phyloP scores from a whole-genome alignment of 1,284 basidiomycete genomes.

The Thelephora terrestris region DNA sequence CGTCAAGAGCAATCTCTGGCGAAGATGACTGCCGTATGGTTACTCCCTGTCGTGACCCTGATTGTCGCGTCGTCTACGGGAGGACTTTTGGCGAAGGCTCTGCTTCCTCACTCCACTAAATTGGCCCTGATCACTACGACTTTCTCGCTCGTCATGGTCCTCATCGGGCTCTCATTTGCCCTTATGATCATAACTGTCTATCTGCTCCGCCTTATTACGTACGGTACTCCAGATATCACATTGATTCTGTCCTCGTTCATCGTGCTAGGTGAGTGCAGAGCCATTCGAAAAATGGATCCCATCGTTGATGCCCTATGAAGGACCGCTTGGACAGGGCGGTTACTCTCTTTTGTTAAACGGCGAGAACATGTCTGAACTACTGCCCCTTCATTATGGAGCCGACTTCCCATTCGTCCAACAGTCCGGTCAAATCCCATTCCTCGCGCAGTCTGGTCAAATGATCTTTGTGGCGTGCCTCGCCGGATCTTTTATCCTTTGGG shows the following conservation, averaged over 20 bases:
- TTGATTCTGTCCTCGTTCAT: conserved; percentile 21
- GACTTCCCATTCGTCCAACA: conserved; percentile 16
- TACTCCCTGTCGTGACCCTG: conserved; percentile 53
- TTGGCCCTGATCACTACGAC: conserved; percentile 41
- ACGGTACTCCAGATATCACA: conserved; percentile 25
- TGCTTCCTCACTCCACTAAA: conserved; percentile 27
- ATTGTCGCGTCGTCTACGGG: conserved; percentile 54
- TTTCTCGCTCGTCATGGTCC: conserved; percentile 39
- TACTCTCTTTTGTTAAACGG: conserved; percentile 48
- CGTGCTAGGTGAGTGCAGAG: conserved; percentile 13
- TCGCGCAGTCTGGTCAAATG: too few species aligned
- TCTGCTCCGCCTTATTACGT: conserved; percentile 29
- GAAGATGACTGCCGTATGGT: conserved; percentile 40
- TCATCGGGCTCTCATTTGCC: conserved; percentile 41
- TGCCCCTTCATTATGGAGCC: conserved; percentile 26
- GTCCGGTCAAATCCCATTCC: too few species aligned
- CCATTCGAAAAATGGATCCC: conserved; percentile 3
- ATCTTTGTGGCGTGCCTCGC: conserved; percentile 31
- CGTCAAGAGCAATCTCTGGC: conserved; percentile 39
- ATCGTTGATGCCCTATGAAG: conserved; percentile 7
- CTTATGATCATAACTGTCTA: conserved; percentile 37
- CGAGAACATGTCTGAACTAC: conserved; percentile 28
- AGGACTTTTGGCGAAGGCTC: conserved; percentile 36
- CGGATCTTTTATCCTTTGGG: conserved; percentile 33
- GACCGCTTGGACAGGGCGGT: conserved; percentile 32